These are phyloP conservation scores for Amanita fuliginea DNA, from an alignment of 768 basidiomycete genomes.

Conservation along the genomic window DNA sequence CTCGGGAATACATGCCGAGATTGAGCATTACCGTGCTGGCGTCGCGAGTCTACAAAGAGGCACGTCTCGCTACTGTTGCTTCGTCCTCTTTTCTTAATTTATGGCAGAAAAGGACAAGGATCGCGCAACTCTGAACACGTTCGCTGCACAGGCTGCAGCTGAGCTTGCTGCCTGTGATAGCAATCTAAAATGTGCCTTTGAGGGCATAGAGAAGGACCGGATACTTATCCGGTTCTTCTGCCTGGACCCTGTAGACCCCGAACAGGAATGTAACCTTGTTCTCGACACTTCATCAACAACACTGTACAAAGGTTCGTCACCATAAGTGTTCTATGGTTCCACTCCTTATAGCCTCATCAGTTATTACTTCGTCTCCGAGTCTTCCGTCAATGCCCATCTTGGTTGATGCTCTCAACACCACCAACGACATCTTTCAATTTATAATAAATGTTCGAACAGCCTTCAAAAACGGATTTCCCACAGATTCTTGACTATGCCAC, in stretches of 20 bases:
- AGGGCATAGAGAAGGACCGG: slow-evolving; percentile 65
- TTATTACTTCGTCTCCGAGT: slow-evolving; percentile 69
- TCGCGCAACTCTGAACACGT: slow-evolving; percentile 37
- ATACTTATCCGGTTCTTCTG: slow-evolving; percentile 65
- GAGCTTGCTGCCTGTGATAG: slow-evolving; percentile 51
- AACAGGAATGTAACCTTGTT: slow-evolving; percentile 62
- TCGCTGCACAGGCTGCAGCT: slow-evolving; percentile 39
- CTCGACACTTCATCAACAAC: slow-evolving; percentile 55
- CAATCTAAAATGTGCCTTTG: slow-evolving; percentile 52
- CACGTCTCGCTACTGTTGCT: slow-evolving; percentile 13
- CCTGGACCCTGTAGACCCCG: slow-evolving; percentile 45
- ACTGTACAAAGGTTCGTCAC: slow-evolving; percentile 49
- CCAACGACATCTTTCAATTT: slow-evolving; percentile 60
- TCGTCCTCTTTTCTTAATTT: neutral
- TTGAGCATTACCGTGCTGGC: slow-evolving; percentile 58
- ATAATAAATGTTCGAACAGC: slow-evolving; percentile 54
- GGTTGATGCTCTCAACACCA: slow-evolving; percentile 59
- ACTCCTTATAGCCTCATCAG: slow-evolving; percentile 25
- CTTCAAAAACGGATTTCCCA: slow-evolving; percentile 24
- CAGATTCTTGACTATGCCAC: neutral
- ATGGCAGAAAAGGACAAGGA: slow-evolving; percentile 59
- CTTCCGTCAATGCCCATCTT: slow-evolving; percentile 58
- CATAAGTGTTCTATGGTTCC: neutral
- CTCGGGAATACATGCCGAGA: slow-evolving; percentile 50
- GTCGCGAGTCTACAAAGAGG: slow-evolving; percentile 57